Conservation (phyloP, 306 rosid genomes). For the Ormosia semicastrata region DNA sequence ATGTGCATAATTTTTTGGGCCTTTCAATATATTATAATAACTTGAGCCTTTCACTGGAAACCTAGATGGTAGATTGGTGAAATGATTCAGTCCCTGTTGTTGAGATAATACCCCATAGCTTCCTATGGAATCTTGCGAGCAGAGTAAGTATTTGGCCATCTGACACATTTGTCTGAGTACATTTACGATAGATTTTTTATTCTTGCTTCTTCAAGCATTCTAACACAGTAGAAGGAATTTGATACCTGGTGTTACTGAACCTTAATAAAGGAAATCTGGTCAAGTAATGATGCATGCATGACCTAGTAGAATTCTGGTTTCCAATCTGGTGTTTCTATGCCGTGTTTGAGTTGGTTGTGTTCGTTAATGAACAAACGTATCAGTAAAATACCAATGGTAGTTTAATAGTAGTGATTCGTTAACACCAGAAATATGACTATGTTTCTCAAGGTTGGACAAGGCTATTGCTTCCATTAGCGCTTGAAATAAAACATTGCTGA, state of each 20-base stretch:
- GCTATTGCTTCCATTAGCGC: neutral
- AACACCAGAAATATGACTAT: neutral
- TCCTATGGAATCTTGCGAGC: constrained; percentile 20
- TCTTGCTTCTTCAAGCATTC: constrained; percentile 34
- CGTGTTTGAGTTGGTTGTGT: neutral
- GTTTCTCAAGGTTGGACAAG: neutral
- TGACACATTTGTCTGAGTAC: neutral
- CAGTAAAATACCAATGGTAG: neutral
- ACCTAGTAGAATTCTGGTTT: constrained; percentile 1
- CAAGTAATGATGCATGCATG: constrained; percentile 19
- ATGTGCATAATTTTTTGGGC: constrained; percentile 42
- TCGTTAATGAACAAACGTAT: neutral
- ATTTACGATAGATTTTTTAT: constrained; percentile 6
- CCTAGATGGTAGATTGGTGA: constrained; percentile 26
- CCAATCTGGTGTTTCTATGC: neutral
- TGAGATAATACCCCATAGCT: constrained; percentile 26
- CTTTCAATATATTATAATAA: neutral
- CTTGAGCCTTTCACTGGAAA: constrained; percentile 34
- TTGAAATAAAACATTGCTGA: neutral
- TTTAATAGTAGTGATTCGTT: neutral
- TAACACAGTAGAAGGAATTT: constrained; percentile 10
- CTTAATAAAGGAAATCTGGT: constrained; percentile 16
- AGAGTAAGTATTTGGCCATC: neutral
- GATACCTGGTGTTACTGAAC: constrained; percentile 12
- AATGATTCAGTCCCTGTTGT: constrained; percentile 21